These are phyloP conservation scores for Cladosporium sp. DNA, from an alignment of 2,329 filamentous ascomycete species.

Conservation along the genomic window DNA sequence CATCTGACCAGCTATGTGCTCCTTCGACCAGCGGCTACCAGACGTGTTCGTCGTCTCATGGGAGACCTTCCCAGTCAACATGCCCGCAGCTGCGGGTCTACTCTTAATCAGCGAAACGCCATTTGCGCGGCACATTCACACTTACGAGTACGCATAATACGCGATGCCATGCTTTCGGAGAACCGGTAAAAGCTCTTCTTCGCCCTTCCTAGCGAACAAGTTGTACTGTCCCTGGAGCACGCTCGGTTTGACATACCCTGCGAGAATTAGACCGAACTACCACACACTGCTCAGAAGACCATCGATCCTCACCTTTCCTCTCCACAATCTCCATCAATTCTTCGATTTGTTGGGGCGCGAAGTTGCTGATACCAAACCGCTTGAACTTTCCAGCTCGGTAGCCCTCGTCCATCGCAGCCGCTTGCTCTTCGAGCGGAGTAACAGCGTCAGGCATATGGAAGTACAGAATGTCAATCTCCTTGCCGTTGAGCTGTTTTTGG, in stretches of 20 bases:
- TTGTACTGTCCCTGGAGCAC: conserved; percentile 53
- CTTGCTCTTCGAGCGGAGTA: conserved; percentile 48
- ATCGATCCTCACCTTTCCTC: neutral
- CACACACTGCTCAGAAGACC: too few relatives aligned
- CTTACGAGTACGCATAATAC: conserved; percentile 39
- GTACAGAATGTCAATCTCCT: conserved; percentile 52
- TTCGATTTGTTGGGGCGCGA: conserved; percentile 48
- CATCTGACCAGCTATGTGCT: conserved; percentile 7
- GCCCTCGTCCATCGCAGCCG: conserved; percentile 49
- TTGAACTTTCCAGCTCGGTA: conserved; percentile 48
- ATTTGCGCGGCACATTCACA: neutral
- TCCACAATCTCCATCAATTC: conserved; percentile 25
- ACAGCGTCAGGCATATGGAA: conserved; percentile 53
- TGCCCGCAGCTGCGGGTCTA: conserved; percentile 9
- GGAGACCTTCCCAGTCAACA: conserved; percentile 13
- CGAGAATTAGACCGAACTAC: neutral
- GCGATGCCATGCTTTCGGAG: conserved; percentile 46
- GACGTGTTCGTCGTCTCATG: neutral
- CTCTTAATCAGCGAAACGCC: neutral
- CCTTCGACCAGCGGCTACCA: conserved; percentile 11
- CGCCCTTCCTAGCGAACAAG: conserved; percentile 40
- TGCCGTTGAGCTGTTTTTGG: conserved; percentile 41
- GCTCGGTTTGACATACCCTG: conserved; percentile 31
- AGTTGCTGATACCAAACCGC: conserved; percentile 51
- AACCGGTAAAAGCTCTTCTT: conserved; percentile 46